Percentiles rank a stretch among this genome's conserved stretches.
phyloP scores from a whole-genome alignment of 352 stramenopile genomes.

The Phytophthora agathidicida region DNA sequence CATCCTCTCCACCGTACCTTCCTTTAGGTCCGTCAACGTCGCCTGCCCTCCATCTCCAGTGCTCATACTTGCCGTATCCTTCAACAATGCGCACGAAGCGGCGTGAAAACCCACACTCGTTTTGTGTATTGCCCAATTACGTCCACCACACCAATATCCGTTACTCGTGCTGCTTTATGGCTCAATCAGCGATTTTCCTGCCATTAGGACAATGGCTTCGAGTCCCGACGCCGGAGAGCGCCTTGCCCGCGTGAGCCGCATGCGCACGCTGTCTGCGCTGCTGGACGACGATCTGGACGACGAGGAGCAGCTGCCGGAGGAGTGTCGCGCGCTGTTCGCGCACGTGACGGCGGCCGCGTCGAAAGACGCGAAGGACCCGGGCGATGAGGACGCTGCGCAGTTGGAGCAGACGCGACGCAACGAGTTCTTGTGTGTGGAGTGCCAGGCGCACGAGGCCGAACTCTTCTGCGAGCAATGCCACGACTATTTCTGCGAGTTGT shows the following conservation, averaged over 20 bases:
- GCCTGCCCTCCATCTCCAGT: constrained; percentile 16
- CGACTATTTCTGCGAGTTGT: constrained; percentile 90
- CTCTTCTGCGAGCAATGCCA: constrained; percentile 90
- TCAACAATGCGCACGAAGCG: constrained; percentile 29
- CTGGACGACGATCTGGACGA: constrained; percentile 68
- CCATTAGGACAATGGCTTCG: constrained; percentile 19
- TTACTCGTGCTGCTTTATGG: constrained; percentile 21
- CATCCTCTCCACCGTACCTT: constrained; percentile 22
- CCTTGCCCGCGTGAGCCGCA: constrained; percentile 64
- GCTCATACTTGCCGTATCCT: constrained; percentile 12
- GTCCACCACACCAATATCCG: constrained; percentile 19
- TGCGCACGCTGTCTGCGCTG: constrained; percentile 83
- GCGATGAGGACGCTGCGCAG: constrained; percentile 34
- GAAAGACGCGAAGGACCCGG: constrained; percentile 21
- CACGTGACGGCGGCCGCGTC: constrained; percentile 27
- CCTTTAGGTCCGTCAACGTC: constrained; percentile 67
- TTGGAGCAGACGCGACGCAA: constrained; percentile 36
- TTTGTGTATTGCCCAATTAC: not conserved
- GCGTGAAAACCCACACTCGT: not conserved
- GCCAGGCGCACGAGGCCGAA: constrained; percentile 64
- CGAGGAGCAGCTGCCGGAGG: constrained; percentile 56
- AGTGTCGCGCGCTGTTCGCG: constrained; percentile 57
- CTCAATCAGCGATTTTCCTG: constrained; percentile 20
- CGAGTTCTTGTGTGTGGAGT: constrained; percentile 78
- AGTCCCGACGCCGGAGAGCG: constrained; percentile 30